These are phyloP conservation scores for Citrus inodora DNA, from an alignment of 345 rosid genomes.

Conservation along the genomic window DNA sequence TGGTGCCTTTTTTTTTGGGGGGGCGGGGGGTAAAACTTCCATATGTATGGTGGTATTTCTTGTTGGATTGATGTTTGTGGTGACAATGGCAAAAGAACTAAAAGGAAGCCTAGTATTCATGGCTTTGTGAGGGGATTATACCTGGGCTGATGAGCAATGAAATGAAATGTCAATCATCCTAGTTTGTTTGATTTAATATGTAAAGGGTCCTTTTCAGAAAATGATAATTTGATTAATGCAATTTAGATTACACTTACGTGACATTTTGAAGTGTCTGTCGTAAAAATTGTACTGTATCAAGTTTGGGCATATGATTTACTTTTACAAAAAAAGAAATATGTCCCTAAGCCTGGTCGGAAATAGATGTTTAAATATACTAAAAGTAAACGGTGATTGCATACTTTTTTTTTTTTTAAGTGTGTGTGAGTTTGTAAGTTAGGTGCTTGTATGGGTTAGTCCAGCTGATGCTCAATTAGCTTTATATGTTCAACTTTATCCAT, in stretches of 20 bases:
- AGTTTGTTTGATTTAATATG: neutral
- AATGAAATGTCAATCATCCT: neutral
- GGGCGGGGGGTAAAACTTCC: neutral
- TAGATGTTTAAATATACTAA: neutral
- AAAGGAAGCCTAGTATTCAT: neutral
- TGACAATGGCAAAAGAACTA: neutral
- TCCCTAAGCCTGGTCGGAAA: neutral
- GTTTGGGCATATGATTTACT: neutral
- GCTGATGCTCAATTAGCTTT: neutral
- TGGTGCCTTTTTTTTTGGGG: neutral
- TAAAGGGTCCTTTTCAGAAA: neutral
- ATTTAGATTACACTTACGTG: neutral
- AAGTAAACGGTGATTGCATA: neutral
- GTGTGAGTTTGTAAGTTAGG: neutral
- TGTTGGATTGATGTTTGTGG: neutral
- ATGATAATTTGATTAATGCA: neutral
- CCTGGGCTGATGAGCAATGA: neutral
- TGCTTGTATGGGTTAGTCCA: neutral
- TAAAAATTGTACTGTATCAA: neutral
- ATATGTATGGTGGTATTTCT: neutral
- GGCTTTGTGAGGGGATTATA: neutral
- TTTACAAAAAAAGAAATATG: neutral
- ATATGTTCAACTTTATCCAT: neutral
- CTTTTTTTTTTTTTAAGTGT: neutral
- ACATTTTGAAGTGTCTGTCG: neutral